phyloP scores from a whole-genome alignment of 345 rosid genomes.

The Fremontodendron californicum region DNA sequence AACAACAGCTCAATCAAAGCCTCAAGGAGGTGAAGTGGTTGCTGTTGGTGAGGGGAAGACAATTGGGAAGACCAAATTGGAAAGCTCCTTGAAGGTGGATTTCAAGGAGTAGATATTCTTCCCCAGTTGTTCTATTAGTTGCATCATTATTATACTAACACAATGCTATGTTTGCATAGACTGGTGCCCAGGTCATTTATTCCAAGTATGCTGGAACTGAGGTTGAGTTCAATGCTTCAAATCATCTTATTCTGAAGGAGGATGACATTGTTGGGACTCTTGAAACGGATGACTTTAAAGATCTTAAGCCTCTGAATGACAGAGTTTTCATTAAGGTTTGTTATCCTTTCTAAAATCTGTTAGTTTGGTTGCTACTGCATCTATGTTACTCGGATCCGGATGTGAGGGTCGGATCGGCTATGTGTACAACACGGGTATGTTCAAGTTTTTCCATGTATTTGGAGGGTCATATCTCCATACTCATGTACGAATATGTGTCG shows the following conservation, averaged over 20 bases:
- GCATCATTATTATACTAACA: not conserved
- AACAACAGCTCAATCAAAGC: conserved; percentile 69
- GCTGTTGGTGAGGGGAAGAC: conserved; percentile 87
- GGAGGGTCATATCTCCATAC: too few relatives aligned
- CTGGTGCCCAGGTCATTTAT: conserved; percentile 70
- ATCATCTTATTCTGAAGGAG: conserved; percentile 83
- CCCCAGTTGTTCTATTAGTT: not conserved
- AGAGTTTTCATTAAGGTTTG: conserved; percentile 77
- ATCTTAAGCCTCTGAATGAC: conserved; percentile 89
- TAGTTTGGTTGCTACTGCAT: not conserved
- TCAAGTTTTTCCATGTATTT: too few relatives aligned
- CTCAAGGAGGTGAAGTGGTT: conserved; percentile 91
- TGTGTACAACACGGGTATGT: too few relatives aligned
- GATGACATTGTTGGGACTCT: conserved; percentile 89
- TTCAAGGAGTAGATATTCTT: not conserved
- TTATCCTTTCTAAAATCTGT: not conserved
- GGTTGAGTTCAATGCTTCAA: conserved; percentile 69
- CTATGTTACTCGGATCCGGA: too few relatives aligned
- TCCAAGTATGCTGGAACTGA: conserved; percentile 95
- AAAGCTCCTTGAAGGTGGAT: conserved; percentile 29
- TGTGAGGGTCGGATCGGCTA: too few relatives aligned
- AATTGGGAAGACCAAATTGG: conserved; percentile 55
- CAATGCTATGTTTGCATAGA: conserved; percentile 34
- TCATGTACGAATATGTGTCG: too few relatives aligned
- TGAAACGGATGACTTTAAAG: conserved; percentile 85